A percentile compares a stretch with the other conserved stretches of the same genome.
Conservation (phyloP, 73 alveolate genomes). For the Tetrahymena elliotti region DNA sequence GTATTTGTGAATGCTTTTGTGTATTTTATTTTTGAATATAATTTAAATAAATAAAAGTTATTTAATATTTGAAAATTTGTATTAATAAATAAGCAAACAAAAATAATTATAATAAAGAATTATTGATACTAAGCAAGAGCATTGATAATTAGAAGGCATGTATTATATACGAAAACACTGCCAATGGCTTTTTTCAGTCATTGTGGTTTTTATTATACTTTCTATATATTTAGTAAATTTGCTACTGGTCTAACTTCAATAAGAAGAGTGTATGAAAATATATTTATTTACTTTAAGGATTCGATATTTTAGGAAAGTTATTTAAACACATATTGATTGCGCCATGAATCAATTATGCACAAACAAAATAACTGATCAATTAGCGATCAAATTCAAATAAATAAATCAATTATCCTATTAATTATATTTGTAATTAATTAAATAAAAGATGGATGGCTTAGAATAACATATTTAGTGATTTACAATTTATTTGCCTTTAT, state of each 20-base stretch:
- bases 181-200: background rate
- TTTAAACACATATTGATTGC: background rate
- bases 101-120: background rate
- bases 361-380: too few relatives aligned
- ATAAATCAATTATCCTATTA: background rate
- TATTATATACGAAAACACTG: background rate
- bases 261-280: background rate
- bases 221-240: background rate
- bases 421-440: background rate
- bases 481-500: conserved; percentile 23
- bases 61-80: background rate
- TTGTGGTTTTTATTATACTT: background rate
- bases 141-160: background rate
- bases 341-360: background rate
- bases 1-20: background rate
- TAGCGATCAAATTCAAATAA: background rate
- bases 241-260: background rate
- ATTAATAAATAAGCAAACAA: background rate
- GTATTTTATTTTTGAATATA: background rate
- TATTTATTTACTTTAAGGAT: background rate
- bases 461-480: background rate
- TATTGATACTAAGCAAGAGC: background rate
- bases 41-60: background rate
- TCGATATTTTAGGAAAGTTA: background rate
- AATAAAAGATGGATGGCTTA: background rate